Conservation (phyloP, 139 green algal genomes). For the Ettlia oleoabundans region DNA sequence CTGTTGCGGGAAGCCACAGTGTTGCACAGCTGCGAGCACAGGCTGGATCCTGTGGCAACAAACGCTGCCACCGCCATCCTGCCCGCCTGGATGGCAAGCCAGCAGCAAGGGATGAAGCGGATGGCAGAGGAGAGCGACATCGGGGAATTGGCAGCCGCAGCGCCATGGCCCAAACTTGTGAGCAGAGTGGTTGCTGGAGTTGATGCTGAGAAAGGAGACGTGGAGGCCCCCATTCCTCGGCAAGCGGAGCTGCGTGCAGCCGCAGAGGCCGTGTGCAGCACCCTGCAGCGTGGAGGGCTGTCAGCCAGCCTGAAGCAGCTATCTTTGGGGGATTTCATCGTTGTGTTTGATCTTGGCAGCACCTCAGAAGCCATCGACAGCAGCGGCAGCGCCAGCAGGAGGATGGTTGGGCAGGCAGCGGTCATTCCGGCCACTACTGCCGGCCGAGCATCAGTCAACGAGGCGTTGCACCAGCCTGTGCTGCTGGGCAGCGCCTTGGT, state of each 20-base stretch:
- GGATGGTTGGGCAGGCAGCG: not conserved
- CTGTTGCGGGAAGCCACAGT: slow-evolving; percentile 40
- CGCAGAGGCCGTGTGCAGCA: not conserved
- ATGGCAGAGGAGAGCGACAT: no score
- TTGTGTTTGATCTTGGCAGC: not conserved
- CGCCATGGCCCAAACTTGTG: not conserved
- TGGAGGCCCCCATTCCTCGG: no score
- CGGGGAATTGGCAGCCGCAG: not conserved
- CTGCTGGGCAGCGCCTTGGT: slow-evolving; percentile 17
- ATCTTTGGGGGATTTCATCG: slow-evolving; percentile 8
- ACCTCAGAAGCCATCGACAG: not conserved
- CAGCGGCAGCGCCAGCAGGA: not conserved
- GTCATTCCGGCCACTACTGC: not conserved
- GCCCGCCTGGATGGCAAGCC: not conserved
- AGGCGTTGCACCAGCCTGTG: not conserved
- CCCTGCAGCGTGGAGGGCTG: not conserved
- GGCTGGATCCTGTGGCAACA: slow-evolving; percentile 5
- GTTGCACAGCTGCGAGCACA: slow-evolving; percentile 21
- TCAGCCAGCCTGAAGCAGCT: slow-evolving; percentile 12
- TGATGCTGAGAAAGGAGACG: no score
- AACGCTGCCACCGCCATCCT: slow-evolving; percentile 21
- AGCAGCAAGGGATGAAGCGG: not conserved
- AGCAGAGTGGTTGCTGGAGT: not conserved
- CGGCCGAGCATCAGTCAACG: slow-evolving; percentile 15
- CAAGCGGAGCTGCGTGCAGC: not conserved